Evolutionary conservation across 1,139 yeast species (phyloP).

Genomic region (Scheffersomyces lignicola): DNA sequence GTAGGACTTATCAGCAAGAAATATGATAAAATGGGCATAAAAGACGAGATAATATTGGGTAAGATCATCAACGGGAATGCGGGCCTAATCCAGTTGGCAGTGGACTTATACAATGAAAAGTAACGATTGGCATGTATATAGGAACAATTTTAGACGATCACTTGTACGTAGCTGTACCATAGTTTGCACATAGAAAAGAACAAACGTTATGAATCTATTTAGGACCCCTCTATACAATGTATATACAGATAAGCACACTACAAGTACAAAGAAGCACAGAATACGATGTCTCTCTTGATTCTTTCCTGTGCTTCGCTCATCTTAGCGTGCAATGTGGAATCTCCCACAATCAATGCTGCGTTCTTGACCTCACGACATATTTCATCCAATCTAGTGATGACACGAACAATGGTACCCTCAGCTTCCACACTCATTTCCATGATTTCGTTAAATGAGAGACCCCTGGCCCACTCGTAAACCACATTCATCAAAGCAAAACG

Average conservation of each 20-base stretch:
- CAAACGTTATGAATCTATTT: neutral
- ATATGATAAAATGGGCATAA: slow-evolving; percentile 23
- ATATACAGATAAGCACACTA: slow-evolving; percentile 22
- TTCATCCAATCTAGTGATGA: slow-evolving; percentile 90
- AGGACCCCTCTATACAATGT: neutral
- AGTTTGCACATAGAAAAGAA: too few relatives aligned
- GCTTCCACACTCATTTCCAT: slow-evolving; percentile 87
- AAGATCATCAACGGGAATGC: slow-evolving; percentile 29
- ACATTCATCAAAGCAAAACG: slow-evolving; percentile 91
- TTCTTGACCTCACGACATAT: slow-evolving; percentile 92
- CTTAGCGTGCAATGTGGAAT: slow-evolving; percentile 79
- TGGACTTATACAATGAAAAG: neutral
- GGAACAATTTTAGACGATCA: too few relatives aligned
- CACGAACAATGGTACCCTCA: slow-evolving; percentile 98
- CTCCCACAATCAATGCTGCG: slow-evolving; percentile 94
- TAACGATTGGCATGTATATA: too few relatives aligned
- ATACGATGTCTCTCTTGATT: slow-evolving; percentile 94
- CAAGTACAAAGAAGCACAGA: slow-evolving; percentile 91
- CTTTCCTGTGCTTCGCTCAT: slow-evolving; percentile 92
- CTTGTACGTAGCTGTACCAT: too few relatives aligned
- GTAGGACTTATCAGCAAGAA: slow-evolving; percentile 37
- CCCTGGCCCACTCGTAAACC: slow-evolving; percentile 98
- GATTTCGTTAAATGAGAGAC: slow-evolving; percentile 85
- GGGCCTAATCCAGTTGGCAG: slow-evolving; percentile 19
- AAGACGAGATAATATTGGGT: slow-evolving; percentile 27